Base-by-base conservation (phyloP, 345 rosid genomes). In the Melaleuca quinquenervia region DNA sequence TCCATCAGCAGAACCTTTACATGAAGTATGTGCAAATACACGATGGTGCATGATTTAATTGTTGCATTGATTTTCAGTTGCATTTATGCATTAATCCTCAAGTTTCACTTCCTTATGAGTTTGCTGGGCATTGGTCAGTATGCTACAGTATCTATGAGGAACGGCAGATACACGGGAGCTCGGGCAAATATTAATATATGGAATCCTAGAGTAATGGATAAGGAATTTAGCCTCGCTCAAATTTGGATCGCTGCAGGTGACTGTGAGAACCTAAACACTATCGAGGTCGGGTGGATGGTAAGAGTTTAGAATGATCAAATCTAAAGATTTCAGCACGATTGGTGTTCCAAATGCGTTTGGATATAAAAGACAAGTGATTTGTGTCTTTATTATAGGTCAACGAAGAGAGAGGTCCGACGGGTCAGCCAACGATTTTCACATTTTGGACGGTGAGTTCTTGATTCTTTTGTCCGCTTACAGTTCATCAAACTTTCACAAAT, bases 381-480 rank as follows among this genome's bases (percentile, higher is more conserved):
- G 8, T 52, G 50, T 22, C 21, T 24, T 51, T 5, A 21, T 87
- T 83, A 12, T 62, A 84, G 54, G 76, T 21, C 11, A 0, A 2
- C 6, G 50, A 55, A 26, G 51, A 8, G 5, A 22, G 2, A 7
- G 21, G 41, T 48, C 0, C n/a, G n/a, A n/a, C n/a, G n/a, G n/a
- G n/a, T n/a, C n/a, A n/a, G n/a, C n/a, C 89, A 26, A 55, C 82
- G 82, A 45, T 41, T 22, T 92, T 90, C 84, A 50, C 55, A 20
- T 90, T 80, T n/a, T 90, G 91, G 92, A 92, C 91, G 3, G 91
- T 92, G 32, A 91, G 88, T 85, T 75, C 26, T 12, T 22, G 21
- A 16, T 16, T 44, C 24, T 52, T 49, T 24, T 27, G 13, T 18
- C 3, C 21, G 14, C 24, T 44, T 29, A 7, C 48, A 27, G 14